Evolutionary conservation across 208 protist species (phyloP).

Genomic region (Jaenimonas drosophilae): DNA sequence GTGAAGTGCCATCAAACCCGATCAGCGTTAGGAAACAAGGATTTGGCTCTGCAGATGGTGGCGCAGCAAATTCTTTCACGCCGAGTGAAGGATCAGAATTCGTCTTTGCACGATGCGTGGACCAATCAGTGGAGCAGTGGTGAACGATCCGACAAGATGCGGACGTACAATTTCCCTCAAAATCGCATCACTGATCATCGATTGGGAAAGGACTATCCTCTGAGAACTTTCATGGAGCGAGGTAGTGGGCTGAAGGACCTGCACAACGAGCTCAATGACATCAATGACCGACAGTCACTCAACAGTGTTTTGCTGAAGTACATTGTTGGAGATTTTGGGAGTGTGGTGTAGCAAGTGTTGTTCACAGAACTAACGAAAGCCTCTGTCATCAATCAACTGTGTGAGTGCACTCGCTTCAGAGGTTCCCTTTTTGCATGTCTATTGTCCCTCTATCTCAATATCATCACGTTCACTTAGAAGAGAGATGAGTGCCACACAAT

Average conservation of each 20-base stretch:
- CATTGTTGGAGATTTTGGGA: conserved; percentile 66
- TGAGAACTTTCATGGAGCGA: conserved; percentile 69
- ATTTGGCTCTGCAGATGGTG: conserved; percentile 79
- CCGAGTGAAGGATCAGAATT: conserved; percentile 62
- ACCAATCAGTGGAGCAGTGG: conserved; percentile 81
- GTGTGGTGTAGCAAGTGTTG: too few relatives aligned
- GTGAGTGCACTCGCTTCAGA: too few relatives aligned
- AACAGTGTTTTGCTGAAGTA: conserved; percentile 60
- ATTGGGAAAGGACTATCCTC: conserved; percentile 71
- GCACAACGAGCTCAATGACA: conserved; percentile 71
- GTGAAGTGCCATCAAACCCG: conserved; percentile 87
- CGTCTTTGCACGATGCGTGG: conserved; percentile 63
- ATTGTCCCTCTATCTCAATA: too few relatives aligned
- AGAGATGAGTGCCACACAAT: too few relatives aligned
- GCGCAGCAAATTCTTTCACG: conserved; percentile 65
- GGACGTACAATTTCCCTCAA: conserved; percentile 88
- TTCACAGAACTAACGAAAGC: too few relatives aligned
- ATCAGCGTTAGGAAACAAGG: conserved; percentile 83
- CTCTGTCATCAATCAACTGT: too few relatives aligned
- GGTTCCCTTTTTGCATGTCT: too few relatives aligned
- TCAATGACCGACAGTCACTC: conserved; percentile 56
- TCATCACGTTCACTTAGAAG: too few relatives aligned
- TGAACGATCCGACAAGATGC: conserved; percentile 86
- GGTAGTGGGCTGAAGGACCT: conserved; percentile 46
- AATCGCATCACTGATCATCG: conserved; percentile 87